A percentile compares a stretch with the other conserved stretches of the same genome.
phyloP scores from a whole-genome alignment of 23 red algal genomes.

The Gracilariopsis chorda region DNA sequence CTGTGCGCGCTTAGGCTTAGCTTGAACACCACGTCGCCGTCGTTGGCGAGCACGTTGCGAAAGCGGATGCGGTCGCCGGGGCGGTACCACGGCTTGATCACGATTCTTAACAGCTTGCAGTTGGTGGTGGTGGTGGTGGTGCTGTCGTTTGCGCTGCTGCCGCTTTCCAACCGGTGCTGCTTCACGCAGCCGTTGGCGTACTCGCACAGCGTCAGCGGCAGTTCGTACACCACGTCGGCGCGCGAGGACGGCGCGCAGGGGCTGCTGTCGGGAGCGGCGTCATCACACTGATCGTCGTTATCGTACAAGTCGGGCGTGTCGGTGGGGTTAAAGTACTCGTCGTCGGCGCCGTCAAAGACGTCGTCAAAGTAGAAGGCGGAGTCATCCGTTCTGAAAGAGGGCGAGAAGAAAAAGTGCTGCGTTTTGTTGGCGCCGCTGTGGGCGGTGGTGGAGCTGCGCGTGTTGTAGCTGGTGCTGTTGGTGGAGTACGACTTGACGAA shows the following conservation, averaged over 20 bases:
- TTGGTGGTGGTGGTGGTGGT: neutral
- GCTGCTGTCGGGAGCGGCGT: neutral
- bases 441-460: neutral
- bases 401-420: neutral
- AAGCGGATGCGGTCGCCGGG: conserved; percentile 43
- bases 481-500: neutral
- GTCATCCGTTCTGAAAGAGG: neutral
- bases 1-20: neutral
- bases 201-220: conserved; percentile 31
- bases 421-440: neutral
- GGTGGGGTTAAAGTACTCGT: neutral
- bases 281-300: neutral
- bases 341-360: neutral
- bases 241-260: neutral
- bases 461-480: neutral
- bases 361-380: conserved; percentile 11
- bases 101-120: neutral
- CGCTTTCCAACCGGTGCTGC: neutral
- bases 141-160: neutral
- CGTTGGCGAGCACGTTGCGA: neutral
- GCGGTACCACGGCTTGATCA: conserved; percentile 46
- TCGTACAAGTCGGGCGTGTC: neutral
- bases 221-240: neutral
- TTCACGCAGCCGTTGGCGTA: conserved; percentile 30
- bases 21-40: conserved; percentile 52